Conservation (phyloP, 257 asterid species). For the Lantana camara region DNA sequence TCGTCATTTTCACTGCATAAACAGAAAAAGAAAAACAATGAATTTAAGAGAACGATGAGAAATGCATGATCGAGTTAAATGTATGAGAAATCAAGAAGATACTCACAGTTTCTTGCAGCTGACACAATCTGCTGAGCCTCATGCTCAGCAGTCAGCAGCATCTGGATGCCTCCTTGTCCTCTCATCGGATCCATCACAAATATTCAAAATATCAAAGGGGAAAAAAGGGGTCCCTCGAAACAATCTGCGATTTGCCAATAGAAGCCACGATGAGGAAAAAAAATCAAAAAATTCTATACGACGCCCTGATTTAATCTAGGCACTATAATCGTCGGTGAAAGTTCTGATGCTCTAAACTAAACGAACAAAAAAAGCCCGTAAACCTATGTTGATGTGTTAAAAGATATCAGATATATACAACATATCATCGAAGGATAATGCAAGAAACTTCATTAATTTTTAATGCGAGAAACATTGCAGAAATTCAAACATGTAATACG, state of each 20-base stretch:
- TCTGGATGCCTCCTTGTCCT: constrained; percentile 93
- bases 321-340: no score
- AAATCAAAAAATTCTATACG: not conserved
- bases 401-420: no score
- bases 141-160: constrained; percentile 83
- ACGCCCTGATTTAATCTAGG: no score
- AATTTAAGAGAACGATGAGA: not conserved
- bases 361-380: no score
- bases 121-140: constrained; percentile 90
- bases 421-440: no score
- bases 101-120: constrained; percentile 69
- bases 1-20: constrained; percentile 59
- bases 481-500: not conserved
- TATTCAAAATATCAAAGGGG: not conserved
- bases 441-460: no score
- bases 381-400: no score
- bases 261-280: not conserved
- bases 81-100: no score
- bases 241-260: constrained; percentile 9
- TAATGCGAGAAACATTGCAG: no score
- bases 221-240: not conserved
- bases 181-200: constrained; percentile 65
- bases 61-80: no score
- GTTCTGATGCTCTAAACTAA: no score
- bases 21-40: not conserved